phyloP scores from a whole-genome alignment of 768 basidiomycete species.

The Flagelloscypha sp. region DNA sequence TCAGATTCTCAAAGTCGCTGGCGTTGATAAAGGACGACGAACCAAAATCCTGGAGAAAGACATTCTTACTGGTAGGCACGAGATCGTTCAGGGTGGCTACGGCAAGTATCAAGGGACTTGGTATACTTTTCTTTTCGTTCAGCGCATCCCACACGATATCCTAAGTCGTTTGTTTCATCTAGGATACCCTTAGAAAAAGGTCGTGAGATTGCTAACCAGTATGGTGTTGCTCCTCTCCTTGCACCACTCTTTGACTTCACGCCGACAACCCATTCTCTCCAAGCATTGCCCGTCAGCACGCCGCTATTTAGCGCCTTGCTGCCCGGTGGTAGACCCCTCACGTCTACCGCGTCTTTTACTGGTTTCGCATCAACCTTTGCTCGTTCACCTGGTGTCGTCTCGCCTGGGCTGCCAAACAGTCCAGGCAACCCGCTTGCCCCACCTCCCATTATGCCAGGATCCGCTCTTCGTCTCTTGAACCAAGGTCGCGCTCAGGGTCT shows the following conservation, averaged over 20 bases:
- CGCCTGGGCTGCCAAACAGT: too few relatives aligned
- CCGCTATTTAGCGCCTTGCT: constrained; percentile 36
- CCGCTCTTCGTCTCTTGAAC: constrained; percentile 73
- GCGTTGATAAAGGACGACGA: constrained; percentile 91
- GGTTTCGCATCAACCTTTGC: too few relatives aligned
- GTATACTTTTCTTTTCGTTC: constrained; percentile 35
- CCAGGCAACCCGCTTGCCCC: constrained; percentile 54
- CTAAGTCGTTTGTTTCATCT: constrained; percentile 2
- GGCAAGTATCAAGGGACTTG: constrained; percentile 99
- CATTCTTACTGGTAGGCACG: constrained; percentile 89
- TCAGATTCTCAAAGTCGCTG: constrained; percentile 97
- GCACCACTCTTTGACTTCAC: constrained; percentile 90
- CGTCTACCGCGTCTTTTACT: too few relatives aligned
- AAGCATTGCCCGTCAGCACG: constrained; percentile 52
- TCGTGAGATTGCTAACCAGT: constrained; percentile 85
- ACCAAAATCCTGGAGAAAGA: constrained; percentile 98
- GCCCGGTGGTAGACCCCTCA: too few relatives aligned
- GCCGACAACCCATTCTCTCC: constrained; percentile 63
- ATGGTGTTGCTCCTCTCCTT: constrained; percentile 83
- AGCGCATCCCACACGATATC: constrained; percentile 2
- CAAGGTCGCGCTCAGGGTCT: constrained; percentile 83
- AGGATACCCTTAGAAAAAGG: constrained; percentile 97
- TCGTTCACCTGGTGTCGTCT: constrained; percentile 15
- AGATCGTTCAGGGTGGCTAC: constrained; percentile 98
- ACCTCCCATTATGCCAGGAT: constrained; percentile 83